These are phyloP conservation scores for Yarrowia divulgata DNA, from an alignment of 805 yeast species.

Conservation along the genomic window DNA sequence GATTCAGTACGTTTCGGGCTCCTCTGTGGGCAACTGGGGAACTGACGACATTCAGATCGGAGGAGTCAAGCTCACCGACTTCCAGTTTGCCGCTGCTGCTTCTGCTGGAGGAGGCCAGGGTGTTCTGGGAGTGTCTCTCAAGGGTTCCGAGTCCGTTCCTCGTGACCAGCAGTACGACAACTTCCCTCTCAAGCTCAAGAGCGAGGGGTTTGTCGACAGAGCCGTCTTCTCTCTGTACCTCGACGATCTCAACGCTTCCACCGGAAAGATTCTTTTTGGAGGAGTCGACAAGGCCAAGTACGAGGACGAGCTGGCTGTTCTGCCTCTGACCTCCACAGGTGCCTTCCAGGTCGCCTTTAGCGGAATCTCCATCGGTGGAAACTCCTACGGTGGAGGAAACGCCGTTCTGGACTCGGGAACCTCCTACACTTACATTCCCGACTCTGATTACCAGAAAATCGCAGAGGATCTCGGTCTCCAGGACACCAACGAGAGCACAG, in stretches of 20 bases:
- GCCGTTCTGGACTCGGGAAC: slow-evolving; percentile 62
- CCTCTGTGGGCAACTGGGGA: slow-evolving; percentile 62
- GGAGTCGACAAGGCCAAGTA: slow-evolving; percentile 43
- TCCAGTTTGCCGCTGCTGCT: slow-evolving; percentile 42
- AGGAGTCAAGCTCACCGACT: slow-evolving; percentile 54
- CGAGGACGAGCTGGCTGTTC: slow-evolving; percentile 42
- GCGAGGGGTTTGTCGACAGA: slow-evolving; percentile 52
- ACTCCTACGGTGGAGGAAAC: slow-evolving; percentile 12
- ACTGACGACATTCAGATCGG: slow-evolving; percentile 63
- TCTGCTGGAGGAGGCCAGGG: slow-evolving; percentile 35
- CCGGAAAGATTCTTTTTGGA: slow-evolving; percentile 44
- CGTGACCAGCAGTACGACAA: slow-evolving; percentile 45
- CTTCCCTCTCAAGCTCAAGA: slow-evolving; percentile 50
- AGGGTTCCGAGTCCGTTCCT: slow-evolving; percentile 41
- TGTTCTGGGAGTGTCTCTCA: slow-evolving; percentile 43
- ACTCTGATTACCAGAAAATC: slow-evolving; percentile 44
- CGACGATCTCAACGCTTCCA: slow-evolving; percentile 46
- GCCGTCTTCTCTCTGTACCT: slow-evolving; percentile 56
- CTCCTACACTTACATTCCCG: slow-evolving; percentile 57
- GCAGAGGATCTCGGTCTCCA: slow-evolving; percentile 45
- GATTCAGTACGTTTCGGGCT: slow-evolving; percentile 51
- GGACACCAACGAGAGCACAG: slow-evolving; percentile 93
- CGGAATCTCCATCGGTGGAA: slow-evolving; percentile 48
- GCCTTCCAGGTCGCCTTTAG: slow-evolving; percentile 43
- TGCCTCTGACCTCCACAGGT: slow-evolving; percentile 53